Conservation (phyloP, 768 basidiomycete genomes). For the Strobilomyces dryophilus region DNA sequence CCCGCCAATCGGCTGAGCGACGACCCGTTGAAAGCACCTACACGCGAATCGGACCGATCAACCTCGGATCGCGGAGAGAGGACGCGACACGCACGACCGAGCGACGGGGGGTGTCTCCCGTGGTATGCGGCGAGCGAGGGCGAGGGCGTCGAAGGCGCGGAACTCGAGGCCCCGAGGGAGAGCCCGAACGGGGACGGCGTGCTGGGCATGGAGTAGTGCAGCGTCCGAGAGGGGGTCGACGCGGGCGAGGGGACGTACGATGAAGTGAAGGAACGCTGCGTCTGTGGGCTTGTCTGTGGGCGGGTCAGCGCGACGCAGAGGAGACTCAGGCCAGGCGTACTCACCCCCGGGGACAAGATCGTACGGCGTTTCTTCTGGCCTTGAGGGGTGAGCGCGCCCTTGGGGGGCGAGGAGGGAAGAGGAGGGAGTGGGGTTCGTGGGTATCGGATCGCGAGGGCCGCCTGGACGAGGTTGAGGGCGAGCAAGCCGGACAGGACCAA, state of each 20-base stretch:
- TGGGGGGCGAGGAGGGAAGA: slow-evolving; percentile 21
- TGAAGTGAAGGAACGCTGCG: slow-evolving; percentile 27
- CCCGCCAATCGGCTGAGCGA: slow-evolving; percentile 23
- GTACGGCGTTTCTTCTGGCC: slow-evolving; percentile 26
- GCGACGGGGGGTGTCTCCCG: slow-evolving; percentile 33
- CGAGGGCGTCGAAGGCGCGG: slow-evolving; percentile 32
- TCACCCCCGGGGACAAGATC: slow-evolving; percentile 22
- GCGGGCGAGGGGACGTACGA: slow-evolving; percentile 28
- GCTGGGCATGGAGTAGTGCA: slow-evolving; percentile 33
- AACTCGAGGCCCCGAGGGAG: slow-evolving; percentile 30
- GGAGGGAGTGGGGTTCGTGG: slow-evolving; percentile 31
- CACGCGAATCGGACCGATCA: too few species aligned
- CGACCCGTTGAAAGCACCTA: slow-evolving; percentile 29
- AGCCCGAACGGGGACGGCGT: slow-evolving; percentile 36
- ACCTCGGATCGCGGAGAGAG: not conserved
- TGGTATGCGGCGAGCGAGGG: slow-evolving; percentile 39
- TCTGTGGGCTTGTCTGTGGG: slow-evolving; percentile 24
- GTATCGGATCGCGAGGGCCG: slow-evolving; percentile 33
- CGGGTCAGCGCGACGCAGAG: too few species aligned
- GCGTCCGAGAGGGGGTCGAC: slow-evolving; percentile 32
- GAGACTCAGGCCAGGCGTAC: not conserved
- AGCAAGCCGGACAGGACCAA: slow-evolving; percentile 28
- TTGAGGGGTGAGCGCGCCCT: slow-evolving; percentile 19
- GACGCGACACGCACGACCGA: slow-evolving; percentile 31
- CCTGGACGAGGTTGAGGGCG: slow-evolving; percentile 33